phyloP scores from a whole-genome alignment of 495 filamentous ascomycete species.

The Usnea hakonensis region DNA sequence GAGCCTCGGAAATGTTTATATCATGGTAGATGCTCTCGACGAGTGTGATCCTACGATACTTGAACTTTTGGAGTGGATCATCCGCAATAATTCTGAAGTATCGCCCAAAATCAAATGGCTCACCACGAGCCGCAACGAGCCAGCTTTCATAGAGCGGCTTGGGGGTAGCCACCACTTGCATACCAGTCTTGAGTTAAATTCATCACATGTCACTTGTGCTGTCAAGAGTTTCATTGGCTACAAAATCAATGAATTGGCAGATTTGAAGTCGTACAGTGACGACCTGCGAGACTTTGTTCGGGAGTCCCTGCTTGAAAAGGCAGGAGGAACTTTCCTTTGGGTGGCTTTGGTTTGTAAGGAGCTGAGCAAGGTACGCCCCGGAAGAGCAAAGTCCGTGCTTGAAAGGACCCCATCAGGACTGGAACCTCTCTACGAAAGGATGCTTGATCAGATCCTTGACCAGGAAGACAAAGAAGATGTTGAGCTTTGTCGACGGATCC shows the following conservation, averaged over 20 bases:
- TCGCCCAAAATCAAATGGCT: constrained; percentile 7
- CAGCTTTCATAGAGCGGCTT: background rate
- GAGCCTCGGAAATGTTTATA: background rate
- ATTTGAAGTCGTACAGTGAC: background rate
- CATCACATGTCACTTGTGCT: background rate
- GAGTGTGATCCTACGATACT: constrained; percentile 13
- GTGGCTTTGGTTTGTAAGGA: background rate
- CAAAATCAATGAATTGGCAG: background rate
- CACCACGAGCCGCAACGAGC: constrained; percentile 6
- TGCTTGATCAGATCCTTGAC: background rate
- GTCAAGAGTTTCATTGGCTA: background rate
- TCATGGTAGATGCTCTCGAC: constrained; percentile 20
- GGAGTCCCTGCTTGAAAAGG: background rate
- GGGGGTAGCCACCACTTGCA: background rate
- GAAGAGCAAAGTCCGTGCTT: background rate
- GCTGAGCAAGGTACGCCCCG: background rate
- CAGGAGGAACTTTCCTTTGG: background rate
- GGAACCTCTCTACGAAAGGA: constrained; percentile 1
- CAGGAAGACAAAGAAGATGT: background rate
- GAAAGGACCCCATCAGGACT: background rate
- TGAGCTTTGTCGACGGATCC: background rate
- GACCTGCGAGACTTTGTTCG: background rate
- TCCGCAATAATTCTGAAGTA: background rate
- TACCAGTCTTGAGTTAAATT: background rate
- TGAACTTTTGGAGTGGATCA: constrained; percentile 10